Base-by-base conservation (phyloP, 2,329 filamentous ascomycete genomes). In the Microcyclospora pomicola region DNA sequence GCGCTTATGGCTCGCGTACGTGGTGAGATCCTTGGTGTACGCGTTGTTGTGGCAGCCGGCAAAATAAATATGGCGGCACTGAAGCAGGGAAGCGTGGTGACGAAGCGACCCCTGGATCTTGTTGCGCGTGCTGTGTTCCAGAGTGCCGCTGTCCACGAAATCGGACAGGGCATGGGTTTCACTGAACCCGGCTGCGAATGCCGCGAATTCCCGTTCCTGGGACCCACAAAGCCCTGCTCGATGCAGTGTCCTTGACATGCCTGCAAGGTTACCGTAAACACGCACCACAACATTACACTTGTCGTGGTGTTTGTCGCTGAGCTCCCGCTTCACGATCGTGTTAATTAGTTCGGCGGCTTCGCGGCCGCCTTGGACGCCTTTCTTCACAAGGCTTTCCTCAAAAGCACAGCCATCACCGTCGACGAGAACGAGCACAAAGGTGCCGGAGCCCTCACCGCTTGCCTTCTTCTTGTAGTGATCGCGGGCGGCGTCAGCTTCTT, bases 31-130 rank as follows among this genome's bases (percentile, higher is more conserved):
- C 6, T 70, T 66, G 33, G 75, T 56, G 50, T 78, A 77, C 36
- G 69, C 68, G 15, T 62, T 62, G 46, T 79, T 72, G 46, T 78
- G 73, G 48, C 75, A 79, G 30, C 68, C 73, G 5, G 73, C 76
- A 40, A 77, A 73, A 49, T 72, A 73, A 28, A 80, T 74, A 50
- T 77, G 75, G 46, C 72, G 73, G 59, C 76, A 80, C 49, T 77
- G 71, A 3, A 64, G 58, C 46, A 72, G 73, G 33, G 75, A 68
- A 27, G 64, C 67, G 42, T 73, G 75, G 1, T 76, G 59, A 5
- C 63, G 59, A 50, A 65, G 60, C 40, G 58, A 42, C 46, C 61
- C 72, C 50, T 72, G 65, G 38, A 80, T 64, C 52, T 80, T 80
- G 50, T 69, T 71, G 47, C 72, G 71, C 19, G 71, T 69, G 24